Base-by-base conservation (phyloP, 163 green algal genomes). In the Scenedesmus sp. region DNA sequence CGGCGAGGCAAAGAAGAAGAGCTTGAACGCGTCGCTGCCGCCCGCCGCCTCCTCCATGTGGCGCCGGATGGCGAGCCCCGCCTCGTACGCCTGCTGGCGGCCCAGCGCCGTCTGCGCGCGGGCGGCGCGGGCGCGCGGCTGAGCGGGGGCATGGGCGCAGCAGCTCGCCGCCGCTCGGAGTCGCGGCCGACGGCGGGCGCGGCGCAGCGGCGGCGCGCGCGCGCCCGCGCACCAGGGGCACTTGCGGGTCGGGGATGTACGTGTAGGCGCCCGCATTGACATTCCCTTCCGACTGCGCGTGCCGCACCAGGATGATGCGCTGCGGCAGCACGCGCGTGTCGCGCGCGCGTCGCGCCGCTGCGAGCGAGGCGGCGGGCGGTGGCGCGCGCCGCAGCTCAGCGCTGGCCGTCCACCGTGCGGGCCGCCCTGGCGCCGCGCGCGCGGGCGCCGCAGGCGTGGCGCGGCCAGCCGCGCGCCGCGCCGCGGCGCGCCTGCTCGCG, bases 301-400 rank as follows among this genome's bases (percentile, higher is more conserved):
- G 93, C 1, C 96, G 88, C 31, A 99, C 92, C n/a, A 99, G 84
- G 44, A 99, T 91, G 77, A 99, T 99, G n/a, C 91, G 84, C 18
- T 87, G 78, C 2, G 96, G 96, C 24, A 98, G 87, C 3, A 97
- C 87, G 0, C 92, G 82, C 44, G 88, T 86, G 75, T 98, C 93
- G n/a, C 7, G 71, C 54, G 0, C 93, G 94, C 20, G 85, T 96
- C 24, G 93, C 94, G 45, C 91, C 92, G 54, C 90, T 96, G 89
- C 80, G 81, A 10, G 24, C n/a, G 47, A 34, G 34, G n/a, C n/a
- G n/a, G n/a, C n/a, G n/a, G n/a, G n/a, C n/a, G n/a, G n/a, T n/a
- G n/a, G n/a, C n/a, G n/a, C n/a, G n/a, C n/a, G n/a, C n/a, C n/a
- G n/a, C n/a, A n/a, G n/a, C n/a, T n/a, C n/a, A n/a, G n/a, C n/a